Percentiles rank a stretch among this genome's conserved stretches.
Conservation (phyloP, 495 filamentous ascomycete species). For the Penicillium bovifimosum region DNA sequence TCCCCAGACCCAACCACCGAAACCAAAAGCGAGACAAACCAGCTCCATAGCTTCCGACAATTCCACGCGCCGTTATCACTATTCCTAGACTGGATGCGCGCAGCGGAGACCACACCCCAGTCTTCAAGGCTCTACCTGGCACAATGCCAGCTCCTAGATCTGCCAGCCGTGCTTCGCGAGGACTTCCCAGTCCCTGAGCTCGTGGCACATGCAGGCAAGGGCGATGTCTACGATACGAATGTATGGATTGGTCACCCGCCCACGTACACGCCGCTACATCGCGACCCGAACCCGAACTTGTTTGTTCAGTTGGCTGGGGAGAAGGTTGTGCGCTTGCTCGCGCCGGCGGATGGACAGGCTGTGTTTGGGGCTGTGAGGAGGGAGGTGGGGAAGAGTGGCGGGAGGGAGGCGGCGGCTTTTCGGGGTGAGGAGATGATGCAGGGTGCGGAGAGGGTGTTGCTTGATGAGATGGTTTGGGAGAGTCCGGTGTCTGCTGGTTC, state of each 20-base stretch:
- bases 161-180: conserved; percentile 54
- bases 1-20: neutral
- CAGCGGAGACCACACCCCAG: conserved; percentile 28
- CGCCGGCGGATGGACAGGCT: conserved; percentile 52
- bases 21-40: neutral
- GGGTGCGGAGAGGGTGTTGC: conserved; percentile 56
- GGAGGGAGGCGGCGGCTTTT: conserved; percentile 48
- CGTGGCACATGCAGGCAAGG: conserved; percentile 53
- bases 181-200: conserved; percentile 67
- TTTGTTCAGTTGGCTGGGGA: conserved; percentile 75
- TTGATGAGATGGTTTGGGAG: conserved; percentile 70
- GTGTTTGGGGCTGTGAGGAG: conserved; percentile 56
- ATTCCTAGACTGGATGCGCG: conserved; percentile 51
- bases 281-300: conserved; percentile 90
- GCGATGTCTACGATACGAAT: conserved; percentile 79
- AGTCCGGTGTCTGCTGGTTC: conserved; percentile 7
- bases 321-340: conserved; percentile 68
- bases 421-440: conserved; percentile 92
- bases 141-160: conserved; percentile 63
- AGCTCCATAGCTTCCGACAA: conserved; percentile 42
- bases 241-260: conserved; percentile 84
- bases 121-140: conserved; percentile 67
- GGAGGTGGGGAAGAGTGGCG: conserved; percentile 36
- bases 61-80: conserved; percentile 51
- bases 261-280: conserved; percentile 84